Evolutionary conservation across 2,329 filamentous ascomycete species (phyloP), one percentile per base, ranked within the genome.

Genomic region (Colletotrichum navitas): DNA sequence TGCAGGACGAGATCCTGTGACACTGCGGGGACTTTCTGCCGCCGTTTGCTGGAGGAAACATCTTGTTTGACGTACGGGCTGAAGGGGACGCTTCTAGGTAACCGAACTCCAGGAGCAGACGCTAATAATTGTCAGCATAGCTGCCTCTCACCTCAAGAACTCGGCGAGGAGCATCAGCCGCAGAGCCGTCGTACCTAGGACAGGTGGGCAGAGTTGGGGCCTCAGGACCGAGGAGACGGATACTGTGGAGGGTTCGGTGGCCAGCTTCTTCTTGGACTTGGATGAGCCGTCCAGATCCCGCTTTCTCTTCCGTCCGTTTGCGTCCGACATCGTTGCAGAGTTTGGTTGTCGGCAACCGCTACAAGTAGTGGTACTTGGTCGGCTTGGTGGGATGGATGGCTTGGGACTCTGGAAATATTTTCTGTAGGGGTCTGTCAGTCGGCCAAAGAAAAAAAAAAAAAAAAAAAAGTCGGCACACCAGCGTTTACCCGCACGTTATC

Each of bases 1-100:
- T 91, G 88, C 54, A 92, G 81, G 0, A 91, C 77, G 16, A 91
- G 81, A 75, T 89, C 87, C 65, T 83, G 66, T 8, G 62, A 78
- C n/a, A 77, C 75, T 74, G 76, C 80, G 73, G 77, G 76, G 75
- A n/a, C 81, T 78, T 67, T 83, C 80, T 75, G 83, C 83, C 73
- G 79, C 80, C 73, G 80, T 80, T 74, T 83, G 84, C 60, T 83
- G 59, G 77, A 75, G 73, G 77, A 70, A 36, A 75, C 78, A 74
- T 78, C 80, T 74, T 78, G 80, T 65, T 82, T 85, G 43, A 82
- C 80, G 76, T 87, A 90, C 54, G 84, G 83, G 74, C 85, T 81
- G 74, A 89, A 90, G 3, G 84, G 68, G 21, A 80, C 73, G 21
- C 79, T 76, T 21, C 75, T 76, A 1, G 81, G 77, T 52, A 84